Percentiles rank a stretch among this genome's conserved stretches.
Evolutionary conservation across 495 filamentous ascomycete species (phyloP).

Genomic region (Neurospora hispaniola): DNA sequence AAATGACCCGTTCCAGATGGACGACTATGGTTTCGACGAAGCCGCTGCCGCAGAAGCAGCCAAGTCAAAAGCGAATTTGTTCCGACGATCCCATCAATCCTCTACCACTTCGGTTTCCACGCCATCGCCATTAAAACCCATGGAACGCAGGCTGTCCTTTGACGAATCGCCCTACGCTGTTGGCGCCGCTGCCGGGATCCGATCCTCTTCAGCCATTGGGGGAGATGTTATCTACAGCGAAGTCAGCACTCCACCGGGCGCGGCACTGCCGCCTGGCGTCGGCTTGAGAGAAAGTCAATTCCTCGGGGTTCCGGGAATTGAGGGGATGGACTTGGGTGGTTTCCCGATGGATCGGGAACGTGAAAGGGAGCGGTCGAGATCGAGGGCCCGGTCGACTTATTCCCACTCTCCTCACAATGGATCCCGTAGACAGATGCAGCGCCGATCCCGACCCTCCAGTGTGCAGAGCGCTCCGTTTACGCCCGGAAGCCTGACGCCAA

Average conservation of each 20-base stretch:
- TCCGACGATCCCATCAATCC: not conserved
- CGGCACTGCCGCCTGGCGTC: not conserved
- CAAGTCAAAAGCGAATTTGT: not conserved
- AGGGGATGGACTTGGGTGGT: not conserved
- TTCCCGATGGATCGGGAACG: not conserved
- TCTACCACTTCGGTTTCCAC: not conserved
- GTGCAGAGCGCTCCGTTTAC: not conserved
- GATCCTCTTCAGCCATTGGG: not conserved
- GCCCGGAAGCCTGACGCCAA: not conserved
- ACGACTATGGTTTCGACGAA: constrained; percentile 21
- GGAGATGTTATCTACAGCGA: not conserved
- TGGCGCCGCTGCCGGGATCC: not conserved
- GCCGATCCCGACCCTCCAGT: not conserved
- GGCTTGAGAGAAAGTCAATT: not conserved
- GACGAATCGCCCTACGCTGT: not conserved
- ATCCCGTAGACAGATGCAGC: not conserved
- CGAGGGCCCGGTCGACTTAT: not conserved
- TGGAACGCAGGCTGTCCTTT: not conserved
- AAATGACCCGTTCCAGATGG: constrained; percentile 15
- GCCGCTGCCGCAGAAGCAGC: not conserved
- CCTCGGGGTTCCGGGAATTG: not conserved
- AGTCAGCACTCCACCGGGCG: not conserved
- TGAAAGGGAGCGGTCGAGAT: not conserved
- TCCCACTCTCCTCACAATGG: not conserved
- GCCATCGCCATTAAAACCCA: not conserved